A percentile compares a stretch with the other conserved stretches of the same genome.
These are phyloP conservation scores for Neurospora tetraspora DNA, from an alignment of 495 filamentous ascomycete genomes.

Conservation along the genomic window DNA sequence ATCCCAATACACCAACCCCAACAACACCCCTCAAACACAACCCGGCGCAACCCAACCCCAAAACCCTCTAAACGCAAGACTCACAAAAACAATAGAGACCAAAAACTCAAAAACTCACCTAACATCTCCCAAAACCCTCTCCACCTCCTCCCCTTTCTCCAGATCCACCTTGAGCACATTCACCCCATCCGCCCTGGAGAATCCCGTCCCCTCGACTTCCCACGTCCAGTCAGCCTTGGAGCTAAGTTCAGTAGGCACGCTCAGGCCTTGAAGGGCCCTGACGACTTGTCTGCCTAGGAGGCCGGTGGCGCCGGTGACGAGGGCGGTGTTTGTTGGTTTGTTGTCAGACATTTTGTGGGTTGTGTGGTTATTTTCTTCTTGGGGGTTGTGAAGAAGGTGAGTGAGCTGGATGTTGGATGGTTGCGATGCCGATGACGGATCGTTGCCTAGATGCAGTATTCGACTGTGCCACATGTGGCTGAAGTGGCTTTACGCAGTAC, in stretches of 20 bases:
- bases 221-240: constrained; percentile 41
- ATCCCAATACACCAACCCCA: background rate
- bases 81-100: background rate
- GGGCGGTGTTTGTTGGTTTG: constrained; percentile 37
- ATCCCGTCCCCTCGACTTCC: constrained; percentile 73
- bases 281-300: constrained; percentile 74
- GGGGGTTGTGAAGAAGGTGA: background rate
- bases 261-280: constrained; percentile 45
- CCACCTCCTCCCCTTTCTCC: constrained; percentile 49
- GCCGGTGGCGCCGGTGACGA: constrained; percentile 81
- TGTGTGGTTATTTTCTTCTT: background rate
- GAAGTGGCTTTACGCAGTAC: background rate
- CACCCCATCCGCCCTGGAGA: constrained; percentile 59
- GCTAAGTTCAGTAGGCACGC: background rate
- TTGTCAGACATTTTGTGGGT: background rate
- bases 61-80: background rate
- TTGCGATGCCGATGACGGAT: background rate
- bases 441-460: background rate
- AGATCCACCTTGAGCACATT: constrained; percentile 71
- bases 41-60: background rate
- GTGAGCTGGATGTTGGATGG: background rate
- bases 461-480: background rate
- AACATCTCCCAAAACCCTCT: constrained; percentile 48
- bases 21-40: background rate
- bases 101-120: constrained; percentile 38